Conservation (phyloP, 768 basidiomycete species). For the Mycena olivaceomarginata region DNA sequence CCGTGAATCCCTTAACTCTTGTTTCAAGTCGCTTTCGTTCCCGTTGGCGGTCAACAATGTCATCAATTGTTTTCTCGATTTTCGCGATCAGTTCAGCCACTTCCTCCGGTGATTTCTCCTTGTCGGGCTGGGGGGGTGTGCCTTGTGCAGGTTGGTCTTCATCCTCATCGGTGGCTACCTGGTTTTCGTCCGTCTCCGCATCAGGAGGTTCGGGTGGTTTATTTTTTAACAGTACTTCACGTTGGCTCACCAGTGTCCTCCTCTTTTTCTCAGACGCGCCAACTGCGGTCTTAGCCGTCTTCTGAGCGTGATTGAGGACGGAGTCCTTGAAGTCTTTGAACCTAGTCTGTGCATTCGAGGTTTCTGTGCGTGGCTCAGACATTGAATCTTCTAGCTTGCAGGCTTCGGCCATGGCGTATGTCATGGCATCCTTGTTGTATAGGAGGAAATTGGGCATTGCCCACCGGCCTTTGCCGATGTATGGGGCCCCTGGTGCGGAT, state of each 20-base stretch:
- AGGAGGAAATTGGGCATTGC: no score
- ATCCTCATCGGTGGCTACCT: background rate
- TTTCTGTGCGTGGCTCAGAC: background rate
- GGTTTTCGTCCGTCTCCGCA: background rate
- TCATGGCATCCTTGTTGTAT: no score
- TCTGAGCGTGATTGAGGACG: background rate
- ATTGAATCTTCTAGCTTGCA: no score
- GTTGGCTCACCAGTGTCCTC: background rate
- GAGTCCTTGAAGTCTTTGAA: background rate
- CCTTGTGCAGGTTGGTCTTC: background rate
- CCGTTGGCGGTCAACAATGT: constrained; percentile 8
- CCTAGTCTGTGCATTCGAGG: background rate
- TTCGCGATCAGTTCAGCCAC: background rate
- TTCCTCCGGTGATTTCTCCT: background rate
- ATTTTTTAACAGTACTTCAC: background rate
- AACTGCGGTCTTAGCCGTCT: background rate
- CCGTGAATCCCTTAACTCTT: background rate
- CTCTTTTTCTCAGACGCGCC: background rate
- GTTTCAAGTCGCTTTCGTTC: constrained; percentile 9
- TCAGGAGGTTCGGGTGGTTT: background rate
- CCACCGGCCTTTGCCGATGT: no score
- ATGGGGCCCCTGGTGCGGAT: no score
- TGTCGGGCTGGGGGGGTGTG: background rate
- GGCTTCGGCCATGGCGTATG: no score
- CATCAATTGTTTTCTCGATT: constrained; percentile 7